Evolutionary conservation across 2,329 filamentous ascomycete species (phyloP).

Genomic region (Metarhizium brunneum): DNA sequence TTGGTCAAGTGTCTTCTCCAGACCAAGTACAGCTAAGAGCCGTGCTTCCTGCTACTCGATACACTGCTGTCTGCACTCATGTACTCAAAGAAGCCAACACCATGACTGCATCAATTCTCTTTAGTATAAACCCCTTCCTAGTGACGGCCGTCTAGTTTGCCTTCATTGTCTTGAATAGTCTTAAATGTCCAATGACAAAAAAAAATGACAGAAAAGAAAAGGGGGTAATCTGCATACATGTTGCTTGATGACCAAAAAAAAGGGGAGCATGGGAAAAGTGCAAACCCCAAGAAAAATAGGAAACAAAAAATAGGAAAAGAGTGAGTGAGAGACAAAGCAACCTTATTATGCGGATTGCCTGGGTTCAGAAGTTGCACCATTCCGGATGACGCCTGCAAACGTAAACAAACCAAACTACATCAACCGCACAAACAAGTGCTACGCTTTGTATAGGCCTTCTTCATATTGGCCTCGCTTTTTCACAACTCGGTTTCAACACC

Average conservation of each 20-base stretch:
- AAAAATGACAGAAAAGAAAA: not conserved
- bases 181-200: not conserved
- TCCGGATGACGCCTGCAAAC: constrained; percentile 9
- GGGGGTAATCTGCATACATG: not conserved
- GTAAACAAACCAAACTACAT: constrained; percentile 3
- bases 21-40: too few species aligned
- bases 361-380: not conserved
- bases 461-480: not conserved
- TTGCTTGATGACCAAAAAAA: not conserved
- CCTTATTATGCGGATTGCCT: not conserved
- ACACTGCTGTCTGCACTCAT: too few species aligned
- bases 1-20: too few species aligned
- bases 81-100: not conserved
- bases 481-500: not conserved
- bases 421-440: constrained; percentile 2
- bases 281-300: not conserved
- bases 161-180: not conserved
- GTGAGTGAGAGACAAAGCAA: not conserved
- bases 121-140: not conserved
- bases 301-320: not conserved
- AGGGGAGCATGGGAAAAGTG: not conserved
- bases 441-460: not conserved
- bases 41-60: too few species aligned
- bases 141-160: not conserved
- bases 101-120: not conserved